Percentiles rank a stretch among this genome's conserved stretches.
phyloP scores from a whole-genome alignment of 169 alveolate genomes.

The Toxoplasma gondii region DNA sequence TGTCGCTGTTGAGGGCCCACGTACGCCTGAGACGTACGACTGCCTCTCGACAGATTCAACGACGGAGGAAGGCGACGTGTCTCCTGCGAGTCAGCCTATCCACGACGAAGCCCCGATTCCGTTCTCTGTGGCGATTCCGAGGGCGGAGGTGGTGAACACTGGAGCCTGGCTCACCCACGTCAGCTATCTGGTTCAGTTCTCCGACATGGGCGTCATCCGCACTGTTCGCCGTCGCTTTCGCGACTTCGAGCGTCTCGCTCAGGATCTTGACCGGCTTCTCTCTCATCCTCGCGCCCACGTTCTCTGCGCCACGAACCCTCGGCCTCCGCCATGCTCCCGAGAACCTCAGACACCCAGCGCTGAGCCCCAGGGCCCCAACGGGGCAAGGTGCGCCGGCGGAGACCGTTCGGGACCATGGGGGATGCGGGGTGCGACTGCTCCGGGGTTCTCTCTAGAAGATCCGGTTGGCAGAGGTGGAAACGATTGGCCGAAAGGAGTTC shows the following conservation, averaged over 20 bases:
- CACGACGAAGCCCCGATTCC: slow-evolving; percentile 2
- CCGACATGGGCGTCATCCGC: neutral
- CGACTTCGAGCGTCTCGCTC: slow-evolving; percentile 7
- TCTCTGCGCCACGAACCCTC: neutral
- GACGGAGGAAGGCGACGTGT: neutral
- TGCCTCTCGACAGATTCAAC: neutral
- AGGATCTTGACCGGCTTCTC: neutral
- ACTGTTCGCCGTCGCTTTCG: slow-evolving; percentile 32
- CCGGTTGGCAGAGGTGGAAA: too few relatives aligned
- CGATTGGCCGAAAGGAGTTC: too few relatives aligned
- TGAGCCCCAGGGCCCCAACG: neutral
- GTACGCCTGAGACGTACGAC: neutral
- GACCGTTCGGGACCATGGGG: neutral
- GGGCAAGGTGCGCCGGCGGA: neutral
- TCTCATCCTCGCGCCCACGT: slow-evolving; percentile 12
- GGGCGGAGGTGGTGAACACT: neutral
- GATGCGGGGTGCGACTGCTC: too few relatives aligned
- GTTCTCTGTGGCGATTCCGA: slow-evolving; percentile 4
- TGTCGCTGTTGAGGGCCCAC: neutral
- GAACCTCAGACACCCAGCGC: neutral
- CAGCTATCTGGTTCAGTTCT: neutral
- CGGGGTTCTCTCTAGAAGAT: too few relatives aligned
- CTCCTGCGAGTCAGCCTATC: neutral
- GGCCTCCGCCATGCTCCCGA: neutral
- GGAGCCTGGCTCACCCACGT: neutral